These are phyloP conservation scores for Salicornia ramosissima DNA, from an alignment of 148 eudicot species.

Conservation along the genomic window DNA sequence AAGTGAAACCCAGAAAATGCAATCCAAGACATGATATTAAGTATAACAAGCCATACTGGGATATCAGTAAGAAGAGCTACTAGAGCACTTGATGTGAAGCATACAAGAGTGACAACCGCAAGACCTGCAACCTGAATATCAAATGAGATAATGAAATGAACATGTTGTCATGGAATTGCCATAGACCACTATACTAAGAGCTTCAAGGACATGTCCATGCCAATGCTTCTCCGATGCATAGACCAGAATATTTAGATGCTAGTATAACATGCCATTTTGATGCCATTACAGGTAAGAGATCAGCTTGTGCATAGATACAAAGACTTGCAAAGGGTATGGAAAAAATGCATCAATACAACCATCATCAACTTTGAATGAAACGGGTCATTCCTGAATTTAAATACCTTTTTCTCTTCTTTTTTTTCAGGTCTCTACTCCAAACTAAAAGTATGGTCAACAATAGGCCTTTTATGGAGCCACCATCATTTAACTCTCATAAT, in stretches of 20 bases:
- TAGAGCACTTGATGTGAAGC: constrained; percentile 74
- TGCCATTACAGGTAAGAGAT: not conserved
- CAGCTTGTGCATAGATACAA: not conserved
- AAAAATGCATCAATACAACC: too few relatives aligned
- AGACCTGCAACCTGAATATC: constrained; percentile 74
- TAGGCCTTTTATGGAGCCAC: not conserved
- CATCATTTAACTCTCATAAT: not conserved
- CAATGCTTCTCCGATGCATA: not conserved
- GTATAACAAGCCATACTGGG: constrained; percentile 49
- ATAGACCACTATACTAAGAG: not conserved
- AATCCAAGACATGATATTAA: constrained; percentile 10
- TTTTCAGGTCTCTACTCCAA: not conserved
- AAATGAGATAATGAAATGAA: constrained; percentile 10
- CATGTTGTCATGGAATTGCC: not conserved
- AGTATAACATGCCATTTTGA: not conserved
- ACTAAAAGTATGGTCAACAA: not conserved
- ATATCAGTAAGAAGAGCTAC: constrained; percentile 68
- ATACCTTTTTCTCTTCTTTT: not conserved
- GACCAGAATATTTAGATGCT: not conserved
- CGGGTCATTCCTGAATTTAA: not conserved
- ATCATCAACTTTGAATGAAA: too few relatives aligned
- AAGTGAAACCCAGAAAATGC: constrained; percentile 8
- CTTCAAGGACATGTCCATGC: not conserved
- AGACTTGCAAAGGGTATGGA: not conserved
- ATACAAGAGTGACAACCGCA: constrained; percentile 64